Base-by-base conservation (phyloP, 768 basidiomycete species). In the Rhodotorula taiwanensis region DNA sequence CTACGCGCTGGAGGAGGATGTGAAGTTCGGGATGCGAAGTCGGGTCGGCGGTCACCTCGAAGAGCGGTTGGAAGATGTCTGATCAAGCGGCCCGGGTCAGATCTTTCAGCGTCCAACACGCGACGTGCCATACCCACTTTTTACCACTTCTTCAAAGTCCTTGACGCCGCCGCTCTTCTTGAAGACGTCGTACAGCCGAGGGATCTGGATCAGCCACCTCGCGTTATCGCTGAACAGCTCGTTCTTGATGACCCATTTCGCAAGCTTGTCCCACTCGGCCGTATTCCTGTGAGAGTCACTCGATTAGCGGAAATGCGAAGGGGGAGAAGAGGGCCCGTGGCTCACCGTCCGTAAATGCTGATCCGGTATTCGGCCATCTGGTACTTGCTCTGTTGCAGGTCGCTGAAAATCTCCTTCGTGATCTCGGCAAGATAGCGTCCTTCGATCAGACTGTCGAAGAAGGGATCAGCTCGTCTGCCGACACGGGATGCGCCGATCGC, bases 331-430 rank as follows among this genome's bases (percentile, higher is more conserved):
- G 81, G 60, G n/a, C 8, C 16, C 2, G 21, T 3, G 0, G 39
- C 74, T 62, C 15, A 75, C 74, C 90, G 83, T 5, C 93, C 95
- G 70, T 98, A 99, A 66, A 99, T 88, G 67, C 90, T 94, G 60
- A 98, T 82, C 8, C 95, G 84, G 90, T 95, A 99, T 78, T 99
- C 95, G 66, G 88, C 50, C 75, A 88, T 89, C 81, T 98, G 95
- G 72, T 99, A 99, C 76, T 99, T 99, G 79, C 88, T 92, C 74
- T 95, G 91, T 74, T 98, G 91, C 34, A 98, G 76, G 83, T 99
- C 95, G n/a, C 80, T 86, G 83, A 98, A 97, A 45, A 98, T 80
- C 81, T 99, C 95, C 78, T 84, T 84, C 0, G 94, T 97, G 45
- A 98, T 77, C 73, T 98, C 95, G 13, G 95, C 95, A 30, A 99